These are phyloP conservation scores for Cyberlindnera xylosilytica DNA, from an alignment of 805 yeast genomes.

Conservation along the genomic window DNA sequence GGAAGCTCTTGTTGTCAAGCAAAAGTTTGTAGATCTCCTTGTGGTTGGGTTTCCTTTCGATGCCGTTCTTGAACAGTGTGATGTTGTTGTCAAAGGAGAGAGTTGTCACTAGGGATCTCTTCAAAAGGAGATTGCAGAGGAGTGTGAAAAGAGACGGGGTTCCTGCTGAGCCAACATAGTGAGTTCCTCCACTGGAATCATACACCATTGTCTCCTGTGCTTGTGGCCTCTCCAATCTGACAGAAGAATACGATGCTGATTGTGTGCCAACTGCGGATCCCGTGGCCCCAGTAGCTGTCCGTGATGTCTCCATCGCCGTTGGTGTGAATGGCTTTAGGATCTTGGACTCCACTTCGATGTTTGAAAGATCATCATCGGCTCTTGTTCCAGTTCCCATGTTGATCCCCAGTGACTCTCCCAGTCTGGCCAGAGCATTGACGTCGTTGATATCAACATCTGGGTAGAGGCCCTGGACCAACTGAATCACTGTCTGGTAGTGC, in stretches of 20 bases:
- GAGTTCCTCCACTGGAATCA: conserved; percentile 45
- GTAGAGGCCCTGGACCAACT: conserved; percentile 38
- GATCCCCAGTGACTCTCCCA: conserved; percentile 23
- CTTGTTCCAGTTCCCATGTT: conserved; percentile 14
- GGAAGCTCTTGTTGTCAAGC: conserved; percentile 31
- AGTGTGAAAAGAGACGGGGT: conserved; percentile 43
- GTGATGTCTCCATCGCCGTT: conserved; percentile 6
- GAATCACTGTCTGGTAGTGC: conserved; percentile 40
- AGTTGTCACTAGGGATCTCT: conserved; percentile 33
- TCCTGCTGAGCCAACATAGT: conserved; percentile 45
- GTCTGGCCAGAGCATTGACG: conserved; percentile 38
- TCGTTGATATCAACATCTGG: conserved; percentile 44
- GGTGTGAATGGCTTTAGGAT: conserved; percentile 23
- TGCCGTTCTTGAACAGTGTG: conserved; percentile 20
- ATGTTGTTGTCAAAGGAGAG: conserved; percentile 33
- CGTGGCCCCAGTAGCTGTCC: background rate
- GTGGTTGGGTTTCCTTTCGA: conserved; percentile 13
- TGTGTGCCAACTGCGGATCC: background rate
- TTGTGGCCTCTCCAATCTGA: conserved; percentile 1
- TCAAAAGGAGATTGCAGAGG: conserved; percentile 38
- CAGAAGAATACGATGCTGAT: background rate
- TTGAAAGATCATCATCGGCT: conserved; percentile 12
- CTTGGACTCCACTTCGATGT: conserved; percentile 20
- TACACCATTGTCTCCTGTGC: conserved; percentile 33
- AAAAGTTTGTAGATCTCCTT: conserved; percentile 14